A percentile compares a stretch with the other conserved stretches of the same genome.
Conservation (phyloP, 164 flowering plant species). For the Euptelea pleiosperma region DNA sequence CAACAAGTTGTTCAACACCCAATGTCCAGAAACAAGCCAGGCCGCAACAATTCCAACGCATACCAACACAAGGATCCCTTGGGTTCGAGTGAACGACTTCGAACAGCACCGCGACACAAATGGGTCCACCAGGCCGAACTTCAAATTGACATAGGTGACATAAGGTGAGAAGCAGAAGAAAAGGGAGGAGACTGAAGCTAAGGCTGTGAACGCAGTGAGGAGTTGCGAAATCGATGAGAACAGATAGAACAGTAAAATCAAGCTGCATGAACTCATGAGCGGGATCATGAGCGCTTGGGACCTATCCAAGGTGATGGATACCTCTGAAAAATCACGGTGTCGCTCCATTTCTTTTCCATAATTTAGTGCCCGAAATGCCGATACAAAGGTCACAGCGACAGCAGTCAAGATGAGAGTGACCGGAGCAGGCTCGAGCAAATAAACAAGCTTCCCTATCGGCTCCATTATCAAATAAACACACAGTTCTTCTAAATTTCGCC, state of each 20-base stretch:
- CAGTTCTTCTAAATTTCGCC: slow-evolving; percentile 4
- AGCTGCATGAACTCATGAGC: slow-evolving; percentile 77
- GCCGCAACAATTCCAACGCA: slow-evolving; percentile 52
- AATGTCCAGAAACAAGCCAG: slow-evolving; percentile 92
- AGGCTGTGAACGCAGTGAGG: slow-evolving; percentile 80
- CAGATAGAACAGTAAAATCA: slow-evolving; percentile 85
- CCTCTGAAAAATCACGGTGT: slow-evolving; percentile 74
- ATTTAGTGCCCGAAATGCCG: slow-evolving; percentile 78
- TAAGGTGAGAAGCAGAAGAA: slow-evolving; percentile 86
- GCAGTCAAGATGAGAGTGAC: slow-evolving; percentile 73
- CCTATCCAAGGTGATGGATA: slow-evolving; percentile 75
- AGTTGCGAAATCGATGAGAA: slow-evolving; percentile 88
- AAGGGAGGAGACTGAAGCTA: slow-evolving; percentile 75
- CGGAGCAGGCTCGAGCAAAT: slow-evolving; percentile 83
- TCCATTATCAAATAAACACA: slow-evolving; percentile 46
- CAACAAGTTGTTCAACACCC: slow-evolving; percentile 84
- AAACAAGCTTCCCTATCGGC: slow-evolving; percentile 65
- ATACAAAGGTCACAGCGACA: slow-evolving; percentile 70
- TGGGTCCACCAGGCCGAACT: slow-evolving; percentile 63
- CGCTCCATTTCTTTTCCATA: slow-evolving; percentile 89
- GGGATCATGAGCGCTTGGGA: slow-evolving; percentile 97
- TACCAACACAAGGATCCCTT: slow-evolving; percentile 50
- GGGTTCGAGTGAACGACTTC: slow-evolving; percentile 65
- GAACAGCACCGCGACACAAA: slow-evolving; percentile 74
- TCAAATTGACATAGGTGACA: slow-evolving; percentile 42